A percentile compares a stretch with the other conserved stretches of the same genome.
Evolutionary conservation across 1,284 basidiomycete genomes (phyloP).

Genomic region (Rhodotorula mucilaginosa): DNA sequence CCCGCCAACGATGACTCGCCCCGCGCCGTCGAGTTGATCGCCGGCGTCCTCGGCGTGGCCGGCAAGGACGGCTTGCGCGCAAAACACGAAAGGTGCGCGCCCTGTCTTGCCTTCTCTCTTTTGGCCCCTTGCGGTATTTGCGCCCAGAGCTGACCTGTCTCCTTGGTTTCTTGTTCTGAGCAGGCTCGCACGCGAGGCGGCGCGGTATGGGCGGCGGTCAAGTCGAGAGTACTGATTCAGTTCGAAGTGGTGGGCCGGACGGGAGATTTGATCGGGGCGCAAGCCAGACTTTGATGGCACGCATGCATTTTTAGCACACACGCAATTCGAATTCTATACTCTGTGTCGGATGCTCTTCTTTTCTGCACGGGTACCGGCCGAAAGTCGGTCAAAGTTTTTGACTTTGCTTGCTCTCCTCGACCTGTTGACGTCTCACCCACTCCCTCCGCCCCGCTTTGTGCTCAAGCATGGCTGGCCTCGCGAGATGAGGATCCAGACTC

Average conservation of each 20-base stretch:
- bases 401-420: neutral
- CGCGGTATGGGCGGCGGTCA: neutral
- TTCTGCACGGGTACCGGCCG: neutral
- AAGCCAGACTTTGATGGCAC: too few relatives aligned
- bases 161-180: too few relatives aligned
- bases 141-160: too few relatives aligned
- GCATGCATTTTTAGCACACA: too few relatives aligned
- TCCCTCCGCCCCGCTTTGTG: neutral
- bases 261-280: too few relatives aligned
- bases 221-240: neutral
- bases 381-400: neutral
- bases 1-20: constrained; percentile 95
- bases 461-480: neutral
- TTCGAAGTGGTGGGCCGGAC: neutral
- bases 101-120: neutral
- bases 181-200: constrained; percentile 13
- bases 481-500: neutral
- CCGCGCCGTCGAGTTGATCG: constrained; percentile 83
- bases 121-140: too few relatives aligned
- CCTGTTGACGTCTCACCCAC: neutral
- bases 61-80: constrained; percentile 67
- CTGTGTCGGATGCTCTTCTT: too few relatives aligned
- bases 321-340: too few relatives aligned
- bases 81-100: constrained; percentile 29
- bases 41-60: constrained; percentile 86